Evolutionary conservation across 805 yeast genomes (phyloP).

Genomic region (Candida ficus): DNA sequence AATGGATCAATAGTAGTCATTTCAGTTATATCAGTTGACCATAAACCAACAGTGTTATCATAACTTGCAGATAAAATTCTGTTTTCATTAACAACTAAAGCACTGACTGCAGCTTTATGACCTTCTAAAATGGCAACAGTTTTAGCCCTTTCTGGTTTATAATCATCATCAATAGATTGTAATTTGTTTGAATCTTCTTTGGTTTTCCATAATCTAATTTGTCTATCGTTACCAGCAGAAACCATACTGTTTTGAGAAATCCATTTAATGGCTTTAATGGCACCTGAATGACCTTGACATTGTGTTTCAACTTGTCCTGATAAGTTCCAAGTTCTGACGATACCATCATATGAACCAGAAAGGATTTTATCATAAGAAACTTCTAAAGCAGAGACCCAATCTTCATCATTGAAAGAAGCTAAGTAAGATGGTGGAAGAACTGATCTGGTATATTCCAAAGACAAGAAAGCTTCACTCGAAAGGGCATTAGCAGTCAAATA

Average conservation of each 20-base stretch:
- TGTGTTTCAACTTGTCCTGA: constrained; percentile 78
- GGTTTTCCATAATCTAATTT: constrained; percentile 83
- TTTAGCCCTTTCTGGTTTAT: constrained; percentile 56
- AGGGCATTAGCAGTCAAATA: constrained; percentile 73
- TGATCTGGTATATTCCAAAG: constrained; percentile 86
- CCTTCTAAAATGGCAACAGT: constrained; percentile 86
- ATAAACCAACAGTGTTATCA: constrained; percentile 74
- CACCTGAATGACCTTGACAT: constrained; percentile 82
- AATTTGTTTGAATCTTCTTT: constrained; percentile 27
- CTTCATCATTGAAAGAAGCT: constrained; percentile 86
- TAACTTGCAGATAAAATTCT: constrained; percentile 80
- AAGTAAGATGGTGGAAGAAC: constrained; percentile 91
- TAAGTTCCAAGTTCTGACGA: constrained; percentile 82
- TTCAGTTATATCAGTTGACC: constrained; percentile 86
- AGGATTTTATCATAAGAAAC: constrained; percentile 48
- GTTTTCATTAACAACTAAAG: constrained; percentile 49
- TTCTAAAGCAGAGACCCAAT: constrained; percentile 81
- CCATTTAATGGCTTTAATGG: constrained; percentile 81
- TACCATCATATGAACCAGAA: constrained; percentile 92
- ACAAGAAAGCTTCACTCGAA: constrained; percentile 73
- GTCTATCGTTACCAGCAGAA: constrained; percentile 85
- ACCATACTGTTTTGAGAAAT: constrained; percentile 69
- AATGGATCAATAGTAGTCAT: constrained; percentile 59
- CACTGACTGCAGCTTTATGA: constrained; percentile 83
- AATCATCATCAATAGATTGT: constrained; percentile 27